A percentile compares a stretch with the other conserved stretches of the same genome.
These are phyloP conservation scores for Protea cynaroides DNA, from an alignment of 164 flowering plant species.

Conservation along the genomic window DNA sequence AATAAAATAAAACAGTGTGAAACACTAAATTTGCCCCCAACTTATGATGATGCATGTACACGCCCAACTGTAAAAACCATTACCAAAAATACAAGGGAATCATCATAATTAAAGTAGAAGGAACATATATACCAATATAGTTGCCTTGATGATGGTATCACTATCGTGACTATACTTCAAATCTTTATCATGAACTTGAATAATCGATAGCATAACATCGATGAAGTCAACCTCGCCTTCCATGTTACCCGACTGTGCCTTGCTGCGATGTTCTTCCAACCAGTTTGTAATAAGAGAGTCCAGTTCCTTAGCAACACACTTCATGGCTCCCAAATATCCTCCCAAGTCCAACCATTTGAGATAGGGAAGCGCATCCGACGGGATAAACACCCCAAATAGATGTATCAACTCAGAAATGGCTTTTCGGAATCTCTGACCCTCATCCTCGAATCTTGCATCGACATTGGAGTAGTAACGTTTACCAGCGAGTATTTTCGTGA, in stretches of 20 bases:
- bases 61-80: too few relatives aligned
- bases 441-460: too few relatives aligned
- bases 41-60: too few relatives aligned
- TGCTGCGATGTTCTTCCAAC: not conserved
- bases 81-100: too few relatives aligned
- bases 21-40: too few relatives aligned
- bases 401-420: not conserved
- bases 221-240: not conserved
- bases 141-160: constrained; percentile 1
- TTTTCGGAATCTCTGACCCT: too few relatives aligned
- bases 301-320: not conserved
- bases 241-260: too few relatives aligned
- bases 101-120: too few relatives aligned
- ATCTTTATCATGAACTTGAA: not conserved
- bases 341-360: not conserved
- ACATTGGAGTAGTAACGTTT: too few relatives aligned
- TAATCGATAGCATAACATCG: not conserved
- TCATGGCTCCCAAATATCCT: not conserved
- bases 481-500: too few relatives aligned
- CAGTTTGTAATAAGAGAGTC: not conserved
- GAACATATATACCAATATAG: not conserved
- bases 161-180: not conserved
- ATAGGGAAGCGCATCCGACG: not conserved
- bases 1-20: too few relatives aligned
- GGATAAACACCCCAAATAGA: not conserved